phyloP scores from a whole-genome alignment of 2,329 filamentous ascomycete species.

The Penicillium psychrosexuale region DNA sequence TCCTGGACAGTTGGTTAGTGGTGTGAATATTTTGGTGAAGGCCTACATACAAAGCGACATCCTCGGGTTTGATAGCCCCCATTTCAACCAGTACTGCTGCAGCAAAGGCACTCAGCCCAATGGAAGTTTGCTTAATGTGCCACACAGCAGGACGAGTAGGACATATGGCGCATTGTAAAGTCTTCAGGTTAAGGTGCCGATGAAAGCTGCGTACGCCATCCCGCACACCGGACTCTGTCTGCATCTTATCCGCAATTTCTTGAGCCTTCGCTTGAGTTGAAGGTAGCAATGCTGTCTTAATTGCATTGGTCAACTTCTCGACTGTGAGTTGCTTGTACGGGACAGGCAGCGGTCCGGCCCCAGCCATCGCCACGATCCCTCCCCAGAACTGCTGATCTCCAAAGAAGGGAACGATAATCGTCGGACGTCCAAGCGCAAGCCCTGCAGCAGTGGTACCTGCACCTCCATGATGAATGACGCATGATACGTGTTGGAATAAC shows the following conservation, averaged over 20 bases:
- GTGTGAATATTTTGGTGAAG: slow-evolving; percentile 16
- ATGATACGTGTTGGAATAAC: slow-evolving; percentile 77
- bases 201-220: slow-evolving; percentile 67
- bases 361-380: slow-evolving; percentile 68
- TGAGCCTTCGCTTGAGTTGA: slow-evolving; percentile 57
- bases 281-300: slow-evolving; percentile 58
- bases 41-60: slow-evolving; percentile 64
- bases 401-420: slow-evolving; percentile 82
- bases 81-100: slow-evolving; percentile 66
- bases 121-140: slow-evolving; percentile 66
- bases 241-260: slow-evolving; percentile 62
- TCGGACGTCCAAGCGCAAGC: slow-evolving; percentile 76
- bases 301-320: slow-evolving; percentile 63
- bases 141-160: slow-evolving; percentile 70
- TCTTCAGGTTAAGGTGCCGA: slow-evolving; percentile 63
- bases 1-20: slow-evolving; percentile 31
- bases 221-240: slow-evolving; percentile 62
- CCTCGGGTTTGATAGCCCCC: slow-evolving; percentile 63
- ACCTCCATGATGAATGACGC: slow-evolving; percentile 83
- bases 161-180: slow-evolving; percentile 66
- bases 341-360: slow-evolving; percentile 68
- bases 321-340: slow-evolving; percentile 65
- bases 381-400: slow-evolving; percentile 85
- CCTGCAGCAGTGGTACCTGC: slow-evolving; percentile 85
- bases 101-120: slow-evolving; percentile 68